Conservation (phyloP, 2,329 filamentous ascomycete genomes). For the Pseudogymnoascus sp. region DNA sequence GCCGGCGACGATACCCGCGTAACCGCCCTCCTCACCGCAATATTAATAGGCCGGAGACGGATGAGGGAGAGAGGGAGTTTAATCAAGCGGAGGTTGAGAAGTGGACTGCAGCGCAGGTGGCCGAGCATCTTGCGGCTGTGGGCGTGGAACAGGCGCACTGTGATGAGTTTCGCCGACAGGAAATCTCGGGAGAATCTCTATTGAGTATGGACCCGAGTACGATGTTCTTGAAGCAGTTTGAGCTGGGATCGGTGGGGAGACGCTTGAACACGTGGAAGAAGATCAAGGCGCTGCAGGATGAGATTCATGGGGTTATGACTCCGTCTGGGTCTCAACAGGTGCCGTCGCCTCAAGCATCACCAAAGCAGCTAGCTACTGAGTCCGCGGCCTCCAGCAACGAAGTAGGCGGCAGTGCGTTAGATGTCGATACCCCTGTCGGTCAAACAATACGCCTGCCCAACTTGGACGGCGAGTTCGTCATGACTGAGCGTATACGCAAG, state of each 20-base stretch:
- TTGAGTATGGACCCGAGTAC: conserved; percentile 93
- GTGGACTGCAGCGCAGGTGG: conserved; percentile 77
- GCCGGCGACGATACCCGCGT: no score
- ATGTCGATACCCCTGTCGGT: no score
- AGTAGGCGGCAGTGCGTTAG: no score
- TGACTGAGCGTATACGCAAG: no score
- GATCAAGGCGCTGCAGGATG: conserved; percentile 83
- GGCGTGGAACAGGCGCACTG: conserved; percentile 87
- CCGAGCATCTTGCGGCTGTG: conserved; percentile 76
- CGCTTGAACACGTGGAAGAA: conserved; percentile 94
- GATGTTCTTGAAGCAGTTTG: conserved; percentile 93
- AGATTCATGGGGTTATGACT: conserved; percentile 41
- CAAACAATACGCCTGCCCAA: no score
- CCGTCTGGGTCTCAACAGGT: not conserved
- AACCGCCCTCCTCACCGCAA: conserved; percentile 29
- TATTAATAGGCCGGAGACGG: conserved; percentile 88
- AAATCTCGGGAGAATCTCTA: conserved; percentile 88
- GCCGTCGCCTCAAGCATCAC: no score
- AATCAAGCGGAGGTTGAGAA: conserved; percentile 60
- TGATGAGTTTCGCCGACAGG: conserved; percentile 89
- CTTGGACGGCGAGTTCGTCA: no score
- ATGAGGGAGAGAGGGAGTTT: conserved; percentile 68
- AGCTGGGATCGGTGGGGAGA: conserved; percentile 82
- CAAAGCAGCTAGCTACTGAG: no score
- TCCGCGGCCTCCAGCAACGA: no score